phyloP scores from a whole-genome alignment of 352 stramenopile genomes.

The Phytopythium chamaehyphon region DNA sequence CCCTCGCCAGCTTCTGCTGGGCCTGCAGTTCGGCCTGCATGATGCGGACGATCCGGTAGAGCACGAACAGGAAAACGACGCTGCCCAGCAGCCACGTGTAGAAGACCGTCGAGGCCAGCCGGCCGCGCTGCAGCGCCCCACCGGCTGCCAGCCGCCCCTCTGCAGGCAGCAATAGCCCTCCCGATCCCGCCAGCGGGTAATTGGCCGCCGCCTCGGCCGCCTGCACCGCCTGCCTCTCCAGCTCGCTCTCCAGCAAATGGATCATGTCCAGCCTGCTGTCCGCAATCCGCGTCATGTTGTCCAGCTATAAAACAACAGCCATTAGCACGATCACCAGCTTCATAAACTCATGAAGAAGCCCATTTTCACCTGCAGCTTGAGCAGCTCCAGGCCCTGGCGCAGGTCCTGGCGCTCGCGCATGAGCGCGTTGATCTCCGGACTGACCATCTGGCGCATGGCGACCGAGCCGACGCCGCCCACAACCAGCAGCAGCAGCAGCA shows the following conservation, averaged over 20 bases:
- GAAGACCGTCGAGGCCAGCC: slow-evolving; percentile 30
- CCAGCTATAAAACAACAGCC: too few relatives aligned
- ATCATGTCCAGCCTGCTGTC: slow-evolving; percentile 67
- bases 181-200: slow-evolving; percentile 1
- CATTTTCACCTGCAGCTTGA: slow-evolving; percentile 54
- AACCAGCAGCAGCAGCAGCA: slow-evolving; percentile 53
- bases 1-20: slow-evolving; percentile 14
- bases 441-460: slow-evolving; percentile 72
- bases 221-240: slow-evolving; percentile 56
- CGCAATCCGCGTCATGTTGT: slow-evolving; percentile 65
- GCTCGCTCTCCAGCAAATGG: slow-evolving; percentile 64
- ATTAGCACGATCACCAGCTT: too few relatives aligned
- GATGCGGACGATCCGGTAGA: slow-evolving; percentile 53
- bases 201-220: slow-evolving; percentile 28
- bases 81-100: slow-evolving; percentile 46
- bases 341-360: too few relatives aligned
- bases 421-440: slow-evolving; percentile 67
- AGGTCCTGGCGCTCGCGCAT: slow-evolving; percentile 49
- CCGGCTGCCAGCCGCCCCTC: background rate
- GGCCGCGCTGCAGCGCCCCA: slow-evolving; percentile 7
- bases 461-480: slow-evolving; percentile 60
- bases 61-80: slow-evolving; percentile 37
- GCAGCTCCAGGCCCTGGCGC: slow-evolving; percentile 40
- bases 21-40: slow-evolving; percentile 34
- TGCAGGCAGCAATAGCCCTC: too few relatives aligned